Evolutionary conservation across 805 yeast species (phyloP), one percentile per base, ranked within the genome.

Genomic region (Candida anglica): DNA sequence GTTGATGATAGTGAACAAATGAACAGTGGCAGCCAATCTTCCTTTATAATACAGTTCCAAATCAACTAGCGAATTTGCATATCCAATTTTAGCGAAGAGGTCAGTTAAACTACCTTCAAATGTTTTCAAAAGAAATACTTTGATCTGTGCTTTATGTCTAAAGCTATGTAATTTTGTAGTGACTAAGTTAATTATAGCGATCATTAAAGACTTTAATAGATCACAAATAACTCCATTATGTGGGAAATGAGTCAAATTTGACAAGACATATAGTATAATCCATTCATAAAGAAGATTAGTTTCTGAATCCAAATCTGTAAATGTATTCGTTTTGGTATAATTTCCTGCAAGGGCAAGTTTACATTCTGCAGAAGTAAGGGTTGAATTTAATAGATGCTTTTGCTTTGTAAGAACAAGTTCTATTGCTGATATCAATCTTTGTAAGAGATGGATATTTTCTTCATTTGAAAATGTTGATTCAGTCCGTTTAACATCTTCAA

Each of bases 1-100:
- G 36, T 59, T 60, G 13, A 63, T 36, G 6, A 64, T 55, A 4
- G 67, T 48, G 36, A 53, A 64, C n/a, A 62, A 42, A 34, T 65
- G 67, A 2, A 51, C 49, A 1, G 55, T 38, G 3, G 44, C 30
- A 17, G 39, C 31, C 11, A 54, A 30, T 10, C 33, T 37, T 13
- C 27, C 19, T n/a, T 30, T 30, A 23, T 25, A 38, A 19, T 28
- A 27, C 11, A 11, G 10, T 9, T 16, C 30, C 10, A 6, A 9
- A 14, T 7, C n/a, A 8, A 9, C n/a, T 17, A 19, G 21, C 2
- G 33, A 10, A 21, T 19, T 26, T 19, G 24, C 27, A 15, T 15
- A 23, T 6, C 31, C 32, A 28, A 49, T 22, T n/a, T 32, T 30
- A 7, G 34, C 33, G 11, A 56, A 36, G 18, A 52, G 32, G 18